A percentile compares a stretch with the other conserved stretches of the same genome.
Conservation (phyloP, 2,329 filamentous ascomycete species). For the Leptographium galeiforme region DNA sequence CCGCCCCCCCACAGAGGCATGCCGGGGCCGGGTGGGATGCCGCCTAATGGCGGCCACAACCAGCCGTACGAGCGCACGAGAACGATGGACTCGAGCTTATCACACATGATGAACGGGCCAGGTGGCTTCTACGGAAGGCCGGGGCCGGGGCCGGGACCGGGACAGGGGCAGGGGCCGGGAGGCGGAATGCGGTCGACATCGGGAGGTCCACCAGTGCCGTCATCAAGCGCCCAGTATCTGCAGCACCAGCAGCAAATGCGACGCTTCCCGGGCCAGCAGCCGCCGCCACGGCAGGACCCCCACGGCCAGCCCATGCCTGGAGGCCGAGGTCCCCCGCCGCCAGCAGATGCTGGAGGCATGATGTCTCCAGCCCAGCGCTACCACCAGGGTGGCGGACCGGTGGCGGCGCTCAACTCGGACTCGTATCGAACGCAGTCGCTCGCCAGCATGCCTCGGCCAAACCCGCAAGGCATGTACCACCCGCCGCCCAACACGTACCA, state of each 20-base stretch:
- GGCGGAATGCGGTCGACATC: constrained; percentile 35
- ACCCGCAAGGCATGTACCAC: constrained; percentile 52
- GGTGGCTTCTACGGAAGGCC: constrained; percentile 33
- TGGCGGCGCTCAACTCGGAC: constrained; percentile 68
- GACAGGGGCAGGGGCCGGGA: no score
- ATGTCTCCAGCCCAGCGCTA: constrained; percentile 41
- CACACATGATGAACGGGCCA: constrained; percentile 13
- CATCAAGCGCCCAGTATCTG: constrained; percentile 31
- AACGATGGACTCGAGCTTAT: constrained; percentile 30
- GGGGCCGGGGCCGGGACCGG: no score
- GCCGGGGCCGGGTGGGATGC: constrained; percentile 9
- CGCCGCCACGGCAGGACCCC: constrained; percentile 31
- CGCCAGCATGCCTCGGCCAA: constrained; percentile 51
- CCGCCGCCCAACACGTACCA: constrained; percentile 48
- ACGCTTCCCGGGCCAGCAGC: constrained; percentile 26
- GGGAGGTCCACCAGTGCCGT: constrained; percentile 30
- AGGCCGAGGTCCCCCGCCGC: not conserved
- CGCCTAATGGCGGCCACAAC: constrained; percentile 20
- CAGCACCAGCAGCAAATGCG: constrained; percentile 34
- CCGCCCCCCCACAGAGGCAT: constrained; percentile 47
- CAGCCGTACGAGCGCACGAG: constrained; percentile 25
- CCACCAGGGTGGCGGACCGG: constrained; percentile 47
- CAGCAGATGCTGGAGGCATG: constrained; percentile 20
- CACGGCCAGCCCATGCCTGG: constrained; percentile 32
- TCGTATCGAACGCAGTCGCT: constrained; percentile 88